These are phyloP conservation scores for Aristolochia contorta DNA, from an alignment of 164 flowering plant species.

Conservation along the genomic window DNA sequence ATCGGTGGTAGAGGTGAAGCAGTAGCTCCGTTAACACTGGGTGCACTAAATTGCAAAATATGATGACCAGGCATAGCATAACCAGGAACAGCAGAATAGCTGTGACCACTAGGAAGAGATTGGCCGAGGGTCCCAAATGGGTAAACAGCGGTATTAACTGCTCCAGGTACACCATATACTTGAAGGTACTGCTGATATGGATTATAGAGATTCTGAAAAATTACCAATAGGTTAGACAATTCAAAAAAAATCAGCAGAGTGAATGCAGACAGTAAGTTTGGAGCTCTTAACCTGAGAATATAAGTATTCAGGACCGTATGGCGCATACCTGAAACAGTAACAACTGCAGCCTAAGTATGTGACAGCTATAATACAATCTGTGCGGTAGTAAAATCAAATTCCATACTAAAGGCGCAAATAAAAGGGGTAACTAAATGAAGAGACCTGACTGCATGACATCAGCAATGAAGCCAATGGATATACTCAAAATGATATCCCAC, in stretches of 20 bases:
- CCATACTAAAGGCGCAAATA: no score
- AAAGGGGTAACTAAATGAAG: no score
- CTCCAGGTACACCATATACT: slow-evolving; percentile 74
- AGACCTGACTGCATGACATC: no score
- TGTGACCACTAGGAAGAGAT: slow-evolving; percentile 54
- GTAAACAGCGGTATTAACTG: slow-evolving; percentile 51
- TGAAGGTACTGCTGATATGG: slow-evolving; percentile 94
- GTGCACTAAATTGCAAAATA: slow-evolving; percentile 60
- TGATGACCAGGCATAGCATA: slow-evolving; percentile 84
- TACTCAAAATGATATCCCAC: no score
- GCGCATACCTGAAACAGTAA: slow-evolving; percentile 50
- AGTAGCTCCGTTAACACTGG: slow-evolving; percentile 56
- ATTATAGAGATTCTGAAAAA: slow-evolving; percentile 59
- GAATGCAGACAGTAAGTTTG: neutral
- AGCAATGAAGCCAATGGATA: no score
- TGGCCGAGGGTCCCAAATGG: slow-evolving; percentile 73
- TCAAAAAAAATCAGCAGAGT: no score
- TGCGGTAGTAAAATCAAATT: no score
- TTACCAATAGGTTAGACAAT: neutral
- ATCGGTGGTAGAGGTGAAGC: slow-evolving; percentile 56
- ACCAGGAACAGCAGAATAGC: slow-evolving; percentile 60
- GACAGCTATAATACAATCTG: neutral
- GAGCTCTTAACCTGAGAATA: slow-evolving; percentile 63
- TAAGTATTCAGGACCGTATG: slow-evolving; percentile 75
- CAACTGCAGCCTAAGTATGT: neutral